Evolutionary conservation across 192 early-diverging fungal species (phyloP), one percentile per base, ranked within the genome.

Genomic region (Podila verticillata): DNA sequence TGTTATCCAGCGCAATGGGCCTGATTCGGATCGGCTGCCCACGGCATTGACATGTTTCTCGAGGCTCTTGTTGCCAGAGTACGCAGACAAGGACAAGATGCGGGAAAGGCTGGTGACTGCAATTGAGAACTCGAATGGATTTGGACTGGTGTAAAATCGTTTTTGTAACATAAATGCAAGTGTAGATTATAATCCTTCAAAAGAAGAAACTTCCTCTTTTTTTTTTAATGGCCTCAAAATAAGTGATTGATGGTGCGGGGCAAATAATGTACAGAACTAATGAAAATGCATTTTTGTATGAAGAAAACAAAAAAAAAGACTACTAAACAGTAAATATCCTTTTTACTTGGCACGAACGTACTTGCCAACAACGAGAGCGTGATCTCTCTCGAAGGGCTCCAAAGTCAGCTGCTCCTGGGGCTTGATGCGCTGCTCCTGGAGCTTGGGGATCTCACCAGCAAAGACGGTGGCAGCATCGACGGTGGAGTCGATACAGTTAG

Each of bases 301-400:
- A 24, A 10, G 5, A 54, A 9, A 22, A 51, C 7, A 2, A 54
- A n/a, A 44, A n/a, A n/a, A n/a, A n/a, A n/a, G n/a, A n/a, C n/a
- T n/a, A n/a, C n/a, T n/a, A n/a, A n/a, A n/a, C n/a, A n/a, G n/a
- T n/a, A n/a, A n/a, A n/a, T n/a, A n/a, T n/a, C n/a, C n/a, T n/a
- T n/a, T n/a, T 84, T 89, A 87, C 82, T 89, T 86, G 75, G 86
- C 62, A 47, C 87, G 81, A 54, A 88, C 82, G 77, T 97, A 97
- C 74, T 92, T 93, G 49, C 96, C 98, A 57, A 97, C 91, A 44
- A 99, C 97, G 35, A 99, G 84, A 70, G 97, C 97, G 91, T 99
- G 98, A 85, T 99, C 98, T 86, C 98, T 91, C 85, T 99, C 96
- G 82, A 98, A 98, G n/a, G 97, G 96, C 88, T 99, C 97, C 34